Evolutionary conservation across 495 filamentous ascomycete species (phyloP).

Genomic region (Copromyces sp.): DNA sequence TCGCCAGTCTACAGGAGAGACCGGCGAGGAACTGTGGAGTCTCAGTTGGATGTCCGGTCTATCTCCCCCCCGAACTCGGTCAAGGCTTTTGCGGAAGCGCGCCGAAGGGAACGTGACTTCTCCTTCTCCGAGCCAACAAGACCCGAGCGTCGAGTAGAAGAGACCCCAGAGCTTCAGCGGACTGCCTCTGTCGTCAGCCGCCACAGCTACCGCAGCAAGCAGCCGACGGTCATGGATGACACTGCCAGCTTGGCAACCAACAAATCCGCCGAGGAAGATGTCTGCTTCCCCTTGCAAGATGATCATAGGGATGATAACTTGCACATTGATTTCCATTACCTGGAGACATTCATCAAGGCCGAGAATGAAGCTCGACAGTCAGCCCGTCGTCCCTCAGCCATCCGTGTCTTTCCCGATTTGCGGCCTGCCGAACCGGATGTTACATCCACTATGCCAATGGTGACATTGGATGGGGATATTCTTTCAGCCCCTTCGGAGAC

Average conservation of each 20-base stretch:
- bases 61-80: constrained; percentile 92
- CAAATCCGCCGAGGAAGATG: constrained; percentile 64
- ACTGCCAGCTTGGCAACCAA: constrained; percentile 39
- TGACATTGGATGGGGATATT: constrained; percentile 41
- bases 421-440: constrained; percentile 13
- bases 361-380: constrained; percentile 42
- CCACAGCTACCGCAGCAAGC: constrained; percentile 37
- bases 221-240: constrained; percentile 35
- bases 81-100: constrained; percentile 84
- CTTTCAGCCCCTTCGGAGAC: constrained; percentile 33
- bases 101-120: constrained; percentile 46
- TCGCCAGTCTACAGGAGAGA: constrained; percentile 28
- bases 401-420: constrained; percentile 55
- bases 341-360: constrained; percentile 66
- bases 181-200: constrained; percentile 62
- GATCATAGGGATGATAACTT: constrained; percentile 35
- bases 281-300: constrained; percentile 63
- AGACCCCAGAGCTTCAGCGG: constrained; percentile 57
- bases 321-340: constrained; percentile 74
- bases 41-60: constrained; percentile 44
- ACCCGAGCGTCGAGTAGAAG: constrained; percentile 31
- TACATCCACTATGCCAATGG: constrained; percentile 13
- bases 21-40: constrained; percentile 38
- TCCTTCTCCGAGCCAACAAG: constrained; percentile 35
- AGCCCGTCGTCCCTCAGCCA: constrained; percentile 24